phyloP scores from a whole-genome alignment of 306 rosid genomes.

The Fragaria nilgerrensis region DNA sequence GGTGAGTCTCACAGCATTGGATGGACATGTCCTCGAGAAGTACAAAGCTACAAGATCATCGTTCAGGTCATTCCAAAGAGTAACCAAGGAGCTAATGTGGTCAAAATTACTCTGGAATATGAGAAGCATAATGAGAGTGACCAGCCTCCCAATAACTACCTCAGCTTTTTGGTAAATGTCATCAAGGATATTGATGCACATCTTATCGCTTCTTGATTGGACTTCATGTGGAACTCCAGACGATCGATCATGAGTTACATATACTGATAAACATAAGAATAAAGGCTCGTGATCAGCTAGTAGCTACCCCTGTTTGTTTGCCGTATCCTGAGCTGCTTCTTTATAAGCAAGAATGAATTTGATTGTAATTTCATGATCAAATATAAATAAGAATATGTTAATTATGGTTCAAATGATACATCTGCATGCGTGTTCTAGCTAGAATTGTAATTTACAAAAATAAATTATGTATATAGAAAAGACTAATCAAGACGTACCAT shows the following conservation, averaged over 20 bases:
- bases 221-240: not conserved
- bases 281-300: not conserved
- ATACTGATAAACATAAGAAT: too few species aligned
- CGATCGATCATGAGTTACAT: not conserved
- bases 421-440: too few species aligned
- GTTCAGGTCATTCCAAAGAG: conserved; percentile 24
- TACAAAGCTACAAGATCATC: conserved; percentile 23
- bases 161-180: not conserved
- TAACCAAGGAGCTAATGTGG: not conserved
- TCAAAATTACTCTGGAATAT: not conserved
- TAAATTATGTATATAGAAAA: too few species aligned
- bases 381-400: too few species aligned
- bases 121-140: not conserved
- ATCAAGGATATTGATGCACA: not conserved
- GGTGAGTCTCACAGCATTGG: not conserved
- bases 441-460: too few species aligned
- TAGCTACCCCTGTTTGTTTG: not conserved
- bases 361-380: too few species aligned
- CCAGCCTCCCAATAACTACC: not conserved
- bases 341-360: too few species aligned
- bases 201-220: not conserved
- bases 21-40: conserved; percentile 27
- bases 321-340: too few species aligned
- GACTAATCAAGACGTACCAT: too few species aligned
- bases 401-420: too few species aligned